Percentiles rank a stretch among this genome's conserved stretches.
Evolutionary conservation across 768 basidiomycete genomes (phyloP).

Genomic region (Pleurotus salmoneostramineus): DNA sequence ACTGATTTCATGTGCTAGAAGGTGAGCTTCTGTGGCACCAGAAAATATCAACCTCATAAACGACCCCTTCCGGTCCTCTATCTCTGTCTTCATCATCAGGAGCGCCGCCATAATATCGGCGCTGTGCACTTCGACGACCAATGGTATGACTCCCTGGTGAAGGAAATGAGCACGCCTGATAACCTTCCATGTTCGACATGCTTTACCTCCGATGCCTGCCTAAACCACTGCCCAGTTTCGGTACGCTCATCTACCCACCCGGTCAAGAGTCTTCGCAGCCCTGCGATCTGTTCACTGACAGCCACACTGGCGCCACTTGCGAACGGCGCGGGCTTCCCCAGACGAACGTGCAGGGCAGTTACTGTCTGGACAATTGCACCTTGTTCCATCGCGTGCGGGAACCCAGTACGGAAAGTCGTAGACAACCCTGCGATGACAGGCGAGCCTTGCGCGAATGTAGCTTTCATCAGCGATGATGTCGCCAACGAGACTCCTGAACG

Average conservation of each 20-base stretch:
- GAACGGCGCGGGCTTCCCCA: constrained; percentile 39
- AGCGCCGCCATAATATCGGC: constrained; percentile 74
- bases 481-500: constrained; percentile 64
- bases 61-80: constrained; percentile 54
- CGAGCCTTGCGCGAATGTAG: constrained; percentile 33
- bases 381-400: constrained; percentile 51
- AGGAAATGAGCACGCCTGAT: constrained; percentile 7
- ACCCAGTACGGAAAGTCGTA: constrained; percentile 55
- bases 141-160: constrained; percentile 52
- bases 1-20: constrained; percentile 68
- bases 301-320: constrained; percentile 32
- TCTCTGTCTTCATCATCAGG: constrained; percentile 62
- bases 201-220: constrained; percentile 49
- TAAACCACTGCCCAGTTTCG: constrained; percentile 54
- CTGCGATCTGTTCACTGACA: constrained; percentile 65
- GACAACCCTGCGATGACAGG: constrained; percentile 61
- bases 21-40: constrained; percentile 59
- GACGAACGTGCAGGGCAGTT: constrained; percentile 58
- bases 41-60: constrained; percentile 60
- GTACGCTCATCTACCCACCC: constrained; percentile 44
- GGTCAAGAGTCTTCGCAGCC: constrained; percentile 56
- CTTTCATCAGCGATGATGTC: constrained; percentile 41
- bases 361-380: constrained; percentile 59
- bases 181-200: neutral
- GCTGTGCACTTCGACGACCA: constrained; percentile 65